Percentiles rank a stretch among this genome's conserved stretches.
Conservation (phyloP, 495 filamentous ascomycete species). For the Podospora pseudocomata region DNA sequence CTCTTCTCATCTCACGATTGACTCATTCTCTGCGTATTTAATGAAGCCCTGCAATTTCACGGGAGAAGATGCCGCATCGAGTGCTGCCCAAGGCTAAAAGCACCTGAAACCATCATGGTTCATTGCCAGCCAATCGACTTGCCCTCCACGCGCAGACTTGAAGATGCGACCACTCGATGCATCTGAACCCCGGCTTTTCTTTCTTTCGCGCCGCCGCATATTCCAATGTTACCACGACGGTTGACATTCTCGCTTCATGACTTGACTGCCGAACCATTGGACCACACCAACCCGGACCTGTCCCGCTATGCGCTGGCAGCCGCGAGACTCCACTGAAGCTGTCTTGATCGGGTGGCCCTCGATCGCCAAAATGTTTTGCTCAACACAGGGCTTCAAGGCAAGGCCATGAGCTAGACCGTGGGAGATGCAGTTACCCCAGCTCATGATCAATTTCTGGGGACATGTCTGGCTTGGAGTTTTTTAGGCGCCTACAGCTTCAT, state of each 20-base stretch:
- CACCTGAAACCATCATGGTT: constrained; percentile 32
- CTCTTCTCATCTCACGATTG: not conserved
- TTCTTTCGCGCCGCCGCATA: constrained; percentile 10
- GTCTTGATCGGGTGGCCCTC: constrained; percentile 1
- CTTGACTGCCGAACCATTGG: constrained; percentile 28
- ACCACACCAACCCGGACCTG: constrained; percentile 21
- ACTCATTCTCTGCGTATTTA: not conserved
- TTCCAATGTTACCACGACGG: constrained; percentile 7
- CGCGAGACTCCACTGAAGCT: not conserved
- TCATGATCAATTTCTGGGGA: constrained; percentile 4
- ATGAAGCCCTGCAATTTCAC: not conserved
- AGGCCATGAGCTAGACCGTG: constrained; percentile 1
- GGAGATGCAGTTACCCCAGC: constrained; percentile 1
- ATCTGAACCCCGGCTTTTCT: constrained; percentile 14
- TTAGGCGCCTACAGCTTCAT: constrained; percentile 35
- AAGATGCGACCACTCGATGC: constrained; percentile 23
- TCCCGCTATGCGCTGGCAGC: constrained; percentile 30
- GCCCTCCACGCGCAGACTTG: constrained; percentile 17
- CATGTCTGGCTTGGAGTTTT: constrained; percentile 18
- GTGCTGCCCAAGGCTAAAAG: constrained; percentile 29
- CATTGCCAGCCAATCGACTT: constrained; percentile 31
- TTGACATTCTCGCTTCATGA: constrained; percentile 13
- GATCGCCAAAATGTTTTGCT: not conserved
- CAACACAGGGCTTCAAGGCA: constrained; percentile 15
- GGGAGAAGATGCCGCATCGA: not conserved